A percentile compares a stretch with the other conserved stretches of the same genome.
Conservation (phyloP, 805 yeast species). For the Yarrowia porcina region DNA sequence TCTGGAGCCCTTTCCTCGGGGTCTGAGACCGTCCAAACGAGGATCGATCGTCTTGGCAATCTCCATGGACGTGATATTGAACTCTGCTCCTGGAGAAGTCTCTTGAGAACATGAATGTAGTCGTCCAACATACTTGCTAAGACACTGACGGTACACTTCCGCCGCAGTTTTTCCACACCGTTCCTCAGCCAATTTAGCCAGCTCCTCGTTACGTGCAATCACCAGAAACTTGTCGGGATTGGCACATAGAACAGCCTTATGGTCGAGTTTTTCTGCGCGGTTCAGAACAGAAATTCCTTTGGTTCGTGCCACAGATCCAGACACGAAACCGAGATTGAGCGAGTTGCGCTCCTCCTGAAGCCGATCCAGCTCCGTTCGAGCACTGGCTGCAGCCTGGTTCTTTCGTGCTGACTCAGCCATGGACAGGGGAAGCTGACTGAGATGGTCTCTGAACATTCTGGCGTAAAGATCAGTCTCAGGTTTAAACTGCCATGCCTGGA, state of each 20-base stretch:
- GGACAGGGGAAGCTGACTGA: conserved; percentile 27
- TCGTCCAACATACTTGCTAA: conserved; percentile 56
- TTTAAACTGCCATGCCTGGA: conserved; percentile 41
- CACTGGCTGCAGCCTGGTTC: conserved; percentile 58
- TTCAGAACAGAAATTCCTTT: neutral
- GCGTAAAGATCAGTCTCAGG: conserved; percentile 36
- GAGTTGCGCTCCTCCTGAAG: conserved; percentile 29
- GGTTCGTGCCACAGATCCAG: neutral
- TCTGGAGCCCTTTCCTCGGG: neutral
- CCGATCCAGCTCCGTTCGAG: conserved; percentile 39
- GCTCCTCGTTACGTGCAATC: conserved; percentile 58
- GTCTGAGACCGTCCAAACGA: neutral
- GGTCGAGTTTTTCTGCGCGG: conserved; percentile 26
- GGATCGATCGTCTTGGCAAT: conserved; percentile 29
- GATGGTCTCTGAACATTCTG: conserved; percentile 30
- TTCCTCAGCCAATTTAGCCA: conserved; percentile 60
- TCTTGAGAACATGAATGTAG: conserved; percentile 38
- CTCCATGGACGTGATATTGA: conserved; percentile 41
- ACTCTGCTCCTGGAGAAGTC: conserved; percentile 33
- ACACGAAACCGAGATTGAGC: conserved; percentile 29
- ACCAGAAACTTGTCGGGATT: conserved; percentile 67
- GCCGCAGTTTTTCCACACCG: conserved; percentile 70
- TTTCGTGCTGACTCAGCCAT: conserved; percentile 55
- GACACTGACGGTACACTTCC: conserved; percentile 56
- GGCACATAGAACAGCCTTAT: conserved; percentile 49